Base-by-base conservation (phyloP, 768 basidiomycete genomes). In the Dacryopinax primogenitus region DNA sequence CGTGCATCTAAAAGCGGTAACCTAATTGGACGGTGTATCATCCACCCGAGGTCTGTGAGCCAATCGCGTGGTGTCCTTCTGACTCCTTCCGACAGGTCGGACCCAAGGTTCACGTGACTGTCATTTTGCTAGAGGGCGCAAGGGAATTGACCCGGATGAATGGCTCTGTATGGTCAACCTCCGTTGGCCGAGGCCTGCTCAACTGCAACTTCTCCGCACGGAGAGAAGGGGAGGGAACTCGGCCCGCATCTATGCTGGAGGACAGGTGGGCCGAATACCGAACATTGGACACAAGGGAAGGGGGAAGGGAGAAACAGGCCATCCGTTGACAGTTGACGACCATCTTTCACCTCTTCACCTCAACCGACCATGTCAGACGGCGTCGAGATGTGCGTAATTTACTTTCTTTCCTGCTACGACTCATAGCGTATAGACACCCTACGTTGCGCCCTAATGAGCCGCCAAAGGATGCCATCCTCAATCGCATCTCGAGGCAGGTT, bases 381-480 rank as follows among this genome's bases (percentile, higher is more conserved):
- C 51, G 51, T 58, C 26, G 26, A 58, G 30, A 58, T 58, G 51
- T 58, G 51, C 26, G 51, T 21, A 58, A 7, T 15, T 9, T 21
- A 6, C 18, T 23, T 23, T 23, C 18, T 37, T 9, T 18, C 36
- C 18, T 9, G 9, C 36, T 23, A 15, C 45, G 45, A 47, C 26
- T 30, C 51, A 58, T 18, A 28, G 30, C 51, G n/a, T n/a, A n/a
- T n/a, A 58, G 51, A 58, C 51, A 58, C 51, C 51, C 26, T 3
- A 58, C 51, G 4, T 6, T 58, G 26, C 51, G 51, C 26, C 51
- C 51, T 15, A 18, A 23, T 21, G 3, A 23, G 13, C 51, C 51
- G 51, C 51, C 51, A 6, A 58, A 58, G 51, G 51, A 58, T 58
- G 51, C 51, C 13, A 21, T 58, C 13, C 51, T 58, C 51, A 58